These are phyloP conservation scores for Clarireedia monteithiana DNA, from an alignment of 2,329 filamentous ascomycete genomes.

Conservation along the genomic window DNA sequence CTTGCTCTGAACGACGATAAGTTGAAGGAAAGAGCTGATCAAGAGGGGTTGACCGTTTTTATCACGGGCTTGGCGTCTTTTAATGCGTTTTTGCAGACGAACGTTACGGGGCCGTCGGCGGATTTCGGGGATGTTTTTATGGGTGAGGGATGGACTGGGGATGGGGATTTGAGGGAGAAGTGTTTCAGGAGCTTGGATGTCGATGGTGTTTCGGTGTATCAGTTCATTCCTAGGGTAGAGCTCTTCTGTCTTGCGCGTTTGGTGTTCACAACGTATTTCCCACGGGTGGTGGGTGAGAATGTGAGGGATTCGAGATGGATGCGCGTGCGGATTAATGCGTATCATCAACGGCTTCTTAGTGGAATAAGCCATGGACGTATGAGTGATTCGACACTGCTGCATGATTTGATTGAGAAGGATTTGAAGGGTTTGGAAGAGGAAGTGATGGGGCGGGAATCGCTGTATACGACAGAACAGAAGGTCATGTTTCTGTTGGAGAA, in stretches of 20 bases:
- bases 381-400: constrained; percentile 53
- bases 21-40: constrained; percentile 3
- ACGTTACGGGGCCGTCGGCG: constrained; percentile 82
- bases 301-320: constrained; percentile 36
- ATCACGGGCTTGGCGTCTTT: constrained; percentile 58
- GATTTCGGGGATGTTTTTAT: constrained; percentile 36
- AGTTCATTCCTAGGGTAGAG: constrained; percentile 75
- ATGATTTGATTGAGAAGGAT: constrained; percentile 52
- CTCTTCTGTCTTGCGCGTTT: constrained; percentile 67
- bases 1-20: constrained; percentile 12
- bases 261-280: constrained; percentile 35
- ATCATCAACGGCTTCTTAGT: constrained; percentile 56
- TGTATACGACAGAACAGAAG: constrained; percentile 42
- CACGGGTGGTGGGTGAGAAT: constrained; percentile 19
- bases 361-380: constrained; percentile 20
- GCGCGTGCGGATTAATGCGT: constrained; percentile 61
- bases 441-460: constrained; percentile 32
- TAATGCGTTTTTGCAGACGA: constrained; percentile 75
- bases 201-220: constrained; percentile 83
- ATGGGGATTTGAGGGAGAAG: constrained; percentile 34
- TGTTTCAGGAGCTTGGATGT: constrained; percentile 64
- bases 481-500: constrained; percentile 74
- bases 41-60: constrained; percentile 17
- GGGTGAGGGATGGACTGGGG: constrained; percentile 6
- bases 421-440: constrained; percentile 39